A percentile compares a stretch with the other conserved stretches of the same genome.
phyloP scores from a whole-genome alignment of 495 filamentous ascomycete species.

The Venustampulla echinocandica region DNA sequence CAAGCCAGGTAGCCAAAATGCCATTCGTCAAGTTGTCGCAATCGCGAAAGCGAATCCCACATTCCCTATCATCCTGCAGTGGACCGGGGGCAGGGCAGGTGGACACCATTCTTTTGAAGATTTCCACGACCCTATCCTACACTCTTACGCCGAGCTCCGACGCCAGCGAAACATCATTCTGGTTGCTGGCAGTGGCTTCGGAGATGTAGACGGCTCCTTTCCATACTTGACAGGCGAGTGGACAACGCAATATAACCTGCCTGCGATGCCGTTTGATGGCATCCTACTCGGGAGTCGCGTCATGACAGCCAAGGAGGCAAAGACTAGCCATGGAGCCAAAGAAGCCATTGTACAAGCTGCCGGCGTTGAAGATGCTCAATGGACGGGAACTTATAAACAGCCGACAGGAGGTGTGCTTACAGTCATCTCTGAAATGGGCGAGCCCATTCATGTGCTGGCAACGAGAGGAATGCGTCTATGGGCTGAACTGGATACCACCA shows the following conservation, averaged over 20 bases:
- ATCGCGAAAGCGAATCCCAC: slow-evolving; percentile 81
- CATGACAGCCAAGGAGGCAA: slow-evolving; percentile 88
- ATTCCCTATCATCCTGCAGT: slow-evolving; percentile 83
- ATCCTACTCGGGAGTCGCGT: slow-evolving; percentile 80
- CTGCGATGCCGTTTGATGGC: slow-evolving; percentile 87
- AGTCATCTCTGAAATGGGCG: slow-evolving; percentile 92
- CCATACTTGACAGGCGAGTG: slow-evolving; percentile 82
- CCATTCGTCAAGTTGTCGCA: slow-evolving; percentile 78
- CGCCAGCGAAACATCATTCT: slow-evolving; percentile 74
- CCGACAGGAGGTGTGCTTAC: slow-evolving; percentile 85
- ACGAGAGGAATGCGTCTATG: slow-evolving; percentile 88
- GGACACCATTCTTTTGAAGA: slow-evolving; percentile 93
- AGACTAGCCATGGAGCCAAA: slow-evolving; percentile 84
- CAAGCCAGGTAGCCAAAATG: slow-evolving; percentile 81
- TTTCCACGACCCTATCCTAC: slow-evolving; percentile 80
- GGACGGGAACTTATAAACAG: slow-evolving; percentile 92
- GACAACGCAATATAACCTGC: slow-evolving; percentile 72
- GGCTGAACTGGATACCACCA: slow-evolving; percentile 93
- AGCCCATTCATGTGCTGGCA: slow-evolving; percentile 94
- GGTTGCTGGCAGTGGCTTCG: slow-evolving; percentile 84
- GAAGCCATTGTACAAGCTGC: slow-evolving; percentile 80
- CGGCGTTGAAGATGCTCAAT: slow-evolving; percentile 74
- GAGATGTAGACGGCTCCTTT: slow-evolving; percentile 77
- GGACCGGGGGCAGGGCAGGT: slow-evolving; percentile 87
- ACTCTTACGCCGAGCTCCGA: slow-evolving; percentile 75